Evolutionary conservation across 2,329 filamentous ascomycete species (phyloP), one percentile per base, ranked within the genome.

Genomic region (Bipolaris cookei): DNA sequence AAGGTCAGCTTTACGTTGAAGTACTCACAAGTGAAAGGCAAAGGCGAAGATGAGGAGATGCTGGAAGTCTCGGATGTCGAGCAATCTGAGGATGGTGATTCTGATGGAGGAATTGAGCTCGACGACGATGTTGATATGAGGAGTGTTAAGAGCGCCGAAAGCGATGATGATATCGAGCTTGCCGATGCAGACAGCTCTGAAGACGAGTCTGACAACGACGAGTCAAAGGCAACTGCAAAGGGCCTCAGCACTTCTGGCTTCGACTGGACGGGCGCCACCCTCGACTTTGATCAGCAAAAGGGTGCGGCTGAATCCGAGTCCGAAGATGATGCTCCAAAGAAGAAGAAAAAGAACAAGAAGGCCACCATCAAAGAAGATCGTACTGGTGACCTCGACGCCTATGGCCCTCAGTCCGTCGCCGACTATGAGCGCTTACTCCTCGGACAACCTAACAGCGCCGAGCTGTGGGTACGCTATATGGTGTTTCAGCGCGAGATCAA

Each of bases 391-490:
- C 86, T 99, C 10, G 92, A 97, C 74, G 87, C 86, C 44, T 87
- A 93, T 66, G 94, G 94, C 0, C 95, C 95, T 2, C 92, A 96
- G 74, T 94, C 91, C 1, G 86, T 91, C 14, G 91, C 90, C 61
- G 96, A 99, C 77, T 99, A 92, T 76, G 96, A 99, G 79, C 89
- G 95, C 66, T 87, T 97, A 21, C 85, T 99, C 39, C 86, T 99
- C 20, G 91, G 92, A 54, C 90, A 96, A 74, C 92, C 95, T 2
- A 92, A 98, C 78, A 94, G 91, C n/a, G 96, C 94, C 0, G 83
- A 89, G 60, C 84, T 98, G 25, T 99, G 95, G 95, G 91, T 97
- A 52, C 86, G 91, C 64, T 99, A 99, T 80, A 98, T 99, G 92
- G 92, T 93, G n/a, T 96, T 96, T 84, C 92, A 98, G 78, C 88